These are phyloP conservation scores for Pseudocercospora vitis DNA, from an alignment of 2,329 filamentous ascomycete genomes.

Conservation along the genomic window DNA sequence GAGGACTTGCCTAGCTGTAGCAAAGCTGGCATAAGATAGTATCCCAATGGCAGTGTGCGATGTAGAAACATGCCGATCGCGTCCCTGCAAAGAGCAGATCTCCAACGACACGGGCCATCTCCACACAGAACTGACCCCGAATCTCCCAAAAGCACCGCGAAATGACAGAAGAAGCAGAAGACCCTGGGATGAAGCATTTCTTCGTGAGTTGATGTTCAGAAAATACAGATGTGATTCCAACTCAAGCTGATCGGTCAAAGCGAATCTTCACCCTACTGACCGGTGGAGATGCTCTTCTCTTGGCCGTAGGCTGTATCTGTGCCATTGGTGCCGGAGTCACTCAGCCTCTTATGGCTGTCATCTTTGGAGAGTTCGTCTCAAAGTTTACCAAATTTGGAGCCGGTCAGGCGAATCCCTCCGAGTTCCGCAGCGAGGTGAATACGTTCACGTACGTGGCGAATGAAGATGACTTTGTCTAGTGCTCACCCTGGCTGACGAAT, in stretches of 20 bases:
- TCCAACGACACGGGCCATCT: too few species aligned
- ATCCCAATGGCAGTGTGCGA: too few species aligned
- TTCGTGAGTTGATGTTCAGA: not conserved
- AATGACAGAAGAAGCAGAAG: not conserved
- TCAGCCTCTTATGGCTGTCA: constrained; percentile 48
- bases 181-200: constrained; percentile 1
- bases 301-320: constrained; percentile 26
- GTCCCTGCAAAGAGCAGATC: too few species aligned
- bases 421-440: constrained; percentile 9
- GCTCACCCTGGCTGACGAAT: not conserved
- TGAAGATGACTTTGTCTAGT: not conserved
- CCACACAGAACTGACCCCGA: too few species aligned
- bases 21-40: too few species aligned
- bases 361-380: constrained; percentile 50
- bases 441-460: constrained; percentile 36
- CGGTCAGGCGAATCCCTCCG: not conserved
- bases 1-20: too few species aligned
- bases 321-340: constrained; percentile 44
- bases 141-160: too few species aligned
- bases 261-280: constrained; percentile 22
- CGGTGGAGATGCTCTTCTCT: constrained; percentile 17
- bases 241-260: constrained; percentile 1
- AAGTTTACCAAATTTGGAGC: constrained; percentile 43
- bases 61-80: too few species aligned
- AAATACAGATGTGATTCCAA: not conserved